Evolutionary conservation across 495 filamentous ascomycete genomes (phyloP), one percentile per base, ranked within the genome.

Genomic region (Xylaria acuta): DNA sequence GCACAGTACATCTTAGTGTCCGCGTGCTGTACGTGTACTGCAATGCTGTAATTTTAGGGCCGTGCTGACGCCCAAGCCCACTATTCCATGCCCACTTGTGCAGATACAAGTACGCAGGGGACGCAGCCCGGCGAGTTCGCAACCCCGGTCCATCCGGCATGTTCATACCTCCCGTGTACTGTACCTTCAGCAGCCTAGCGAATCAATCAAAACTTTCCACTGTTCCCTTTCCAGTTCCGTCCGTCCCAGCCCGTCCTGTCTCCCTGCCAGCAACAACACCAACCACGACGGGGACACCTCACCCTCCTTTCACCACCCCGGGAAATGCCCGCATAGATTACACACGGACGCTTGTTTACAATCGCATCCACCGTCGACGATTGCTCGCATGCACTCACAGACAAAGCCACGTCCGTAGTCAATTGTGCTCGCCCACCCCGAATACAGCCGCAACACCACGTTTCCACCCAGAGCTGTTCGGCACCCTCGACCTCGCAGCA

Each of bases 121-220:
- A 67, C 45, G 18, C 47, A 41, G n/a, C 45, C 47, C 65, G 49
- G 43, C 65, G 43, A 67, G 65, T 43, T 54, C n/a, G n/a, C 20
- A 72, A 49, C 64, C 70, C 70, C 70, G 70, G 70, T 72, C 43
- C 41, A 72, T 67, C 70, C 70, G 70, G 65, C 65, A 67, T 67
- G 65, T 4, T 56, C 32, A 56, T 34, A 53, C 32, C 14, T 36
- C 65, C 67, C 36, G 63, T 7, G 63, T 65, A 49, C 63, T 56
- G 43, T 67, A 53, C 64, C 45, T 51, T 51, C 43, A 36, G 41
- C 62, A 47, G 49, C 34, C 41, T 36, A 62, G 70, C 74, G 18
- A 72, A 75, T 79, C 77, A 78, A 74, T 76, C 77, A 79, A 79
- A 79, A 76, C 76, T 76, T 77, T 76, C 77, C 74, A 74, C 75